Conservation (phyloP, 2,329 filamentous ascomycete genomes). For the Claviceps purpurea region DNA sequence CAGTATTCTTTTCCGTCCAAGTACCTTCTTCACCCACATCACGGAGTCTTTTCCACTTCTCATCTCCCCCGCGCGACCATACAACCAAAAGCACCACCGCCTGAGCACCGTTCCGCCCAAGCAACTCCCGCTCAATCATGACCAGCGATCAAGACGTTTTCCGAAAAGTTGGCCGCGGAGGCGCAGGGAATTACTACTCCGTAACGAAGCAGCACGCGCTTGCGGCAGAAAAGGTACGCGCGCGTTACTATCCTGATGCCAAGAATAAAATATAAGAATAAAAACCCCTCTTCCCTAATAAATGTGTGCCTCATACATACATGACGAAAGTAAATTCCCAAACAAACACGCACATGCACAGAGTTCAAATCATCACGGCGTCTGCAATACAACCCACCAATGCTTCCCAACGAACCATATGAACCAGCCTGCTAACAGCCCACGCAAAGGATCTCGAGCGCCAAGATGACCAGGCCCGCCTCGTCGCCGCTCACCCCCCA, state of each 20-base stretch:
- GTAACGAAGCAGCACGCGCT: conserved; percentile 37
- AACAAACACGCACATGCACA: not conserved
- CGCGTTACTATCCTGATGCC: not conserved
- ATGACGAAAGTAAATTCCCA: not conserved
- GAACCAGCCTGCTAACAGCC: not conserved
- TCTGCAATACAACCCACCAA: not conserved
- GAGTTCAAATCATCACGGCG: not conserved
- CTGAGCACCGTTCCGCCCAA: not conserved
- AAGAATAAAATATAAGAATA: not conserved
- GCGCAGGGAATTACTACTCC: conserved; percentile 49
- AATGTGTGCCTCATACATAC: not conserved
- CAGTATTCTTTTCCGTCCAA: no score
- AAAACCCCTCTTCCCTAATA: not conserved
- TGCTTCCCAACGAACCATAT: no score
- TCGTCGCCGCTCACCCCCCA: conserved; percentile 6
- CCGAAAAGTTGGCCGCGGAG: conserved; percentile 44
- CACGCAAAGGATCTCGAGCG: conserved; percentile 24
- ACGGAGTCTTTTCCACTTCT: no score
- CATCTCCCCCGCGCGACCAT: not conserved
- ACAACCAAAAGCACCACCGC: not conserved
- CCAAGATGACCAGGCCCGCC: conserved; percentile 13
- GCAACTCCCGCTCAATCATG: not conserved
- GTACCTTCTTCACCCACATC: no score
- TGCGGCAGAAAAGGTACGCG: conserved; percentile 6
- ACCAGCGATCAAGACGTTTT: conserved; percentile 26